These are phyloP conservation scores for Talaromyces sp. DNA, from an alignment of 2,329 filamentous ascomycete genomes.

Conservation along the genomic window DNA sequence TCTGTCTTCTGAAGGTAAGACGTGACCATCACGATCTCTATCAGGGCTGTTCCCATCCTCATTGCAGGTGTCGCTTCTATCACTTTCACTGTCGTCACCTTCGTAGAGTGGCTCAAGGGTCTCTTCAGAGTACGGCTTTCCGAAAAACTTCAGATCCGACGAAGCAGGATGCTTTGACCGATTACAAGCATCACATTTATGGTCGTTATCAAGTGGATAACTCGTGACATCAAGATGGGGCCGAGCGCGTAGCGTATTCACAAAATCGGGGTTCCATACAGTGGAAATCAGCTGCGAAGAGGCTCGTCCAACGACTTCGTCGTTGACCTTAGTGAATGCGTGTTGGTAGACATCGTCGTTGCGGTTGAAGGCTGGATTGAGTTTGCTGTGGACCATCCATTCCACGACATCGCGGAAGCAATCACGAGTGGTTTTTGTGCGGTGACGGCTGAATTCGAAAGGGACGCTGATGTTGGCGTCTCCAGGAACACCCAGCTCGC, in stretches of 20 bases:
- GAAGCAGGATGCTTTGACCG: conserved; percentile 65
- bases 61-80: conserved; percentile 24
- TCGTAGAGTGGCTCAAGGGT: conserved; percentile 61
- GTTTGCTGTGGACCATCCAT: conserved; percentile 76
- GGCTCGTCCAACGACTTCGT: conserved; percentile 65
- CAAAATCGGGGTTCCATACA: conserved; percentile 65
- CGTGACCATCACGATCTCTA: conserved; percentile 36
- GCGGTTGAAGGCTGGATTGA: conserved; percentile 66
- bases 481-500: conserved; percentile 55
- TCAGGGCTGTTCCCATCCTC: not conserved
- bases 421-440: conserved; percentile 64
- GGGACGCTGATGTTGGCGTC: conserved; percentile 51
- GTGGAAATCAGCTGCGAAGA: conserved; percentile 69
- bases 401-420: conserved; percentile 71
- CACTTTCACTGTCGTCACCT: conserved; percentile 43
- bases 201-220: conserved; percentile 42
- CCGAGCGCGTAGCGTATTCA: conserved; percentile 60
- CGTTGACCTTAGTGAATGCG: conserved; percentile 67
- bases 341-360: conserved; percentile 62
- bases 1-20: conserved; percentile 43
- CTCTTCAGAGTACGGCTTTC: conserved; percentile 62
- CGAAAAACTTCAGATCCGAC: conserved; percentile 59
- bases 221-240: conserved; percentile 56
- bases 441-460: conserved; percentile 63
- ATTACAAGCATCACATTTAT: conserved; percentile 68